Conservation (phyloP, 768 basidiomycete species). For the Kwoniella bestiolae region DNA sequence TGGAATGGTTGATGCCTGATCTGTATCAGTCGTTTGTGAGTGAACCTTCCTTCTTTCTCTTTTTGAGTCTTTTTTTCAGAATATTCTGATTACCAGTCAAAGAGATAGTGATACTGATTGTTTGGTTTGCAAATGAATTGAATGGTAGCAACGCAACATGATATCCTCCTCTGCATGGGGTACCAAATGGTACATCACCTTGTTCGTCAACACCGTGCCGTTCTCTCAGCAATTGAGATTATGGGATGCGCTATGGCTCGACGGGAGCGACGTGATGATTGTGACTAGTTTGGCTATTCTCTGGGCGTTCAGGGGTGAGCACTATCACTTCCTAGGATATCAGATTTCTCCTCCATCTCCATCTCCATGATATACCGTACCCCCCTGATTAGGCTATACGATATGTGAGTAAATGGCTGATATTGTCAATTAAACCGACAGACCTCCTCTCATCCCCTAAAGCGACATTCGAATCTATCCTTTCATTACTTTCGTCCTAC, state of each 20-base stretch:
- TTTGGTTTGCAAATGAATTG: no score
- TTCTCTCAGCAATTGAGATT: constrained; percentile 91
- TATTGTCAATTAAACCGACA: constrained; percentile 58
- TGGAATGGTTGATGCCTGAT: constrained; percentile 82
- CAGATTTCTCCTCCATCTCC: no score
- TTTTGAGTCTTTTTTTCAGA: no score
- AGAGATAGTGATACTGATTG: no score
- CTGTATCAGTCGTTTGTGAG: constrained; percentile 79
- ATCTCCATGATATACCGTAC: no score
- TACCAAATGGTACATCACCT: constrained; percentile 99
- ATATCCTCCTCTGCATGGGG: constrained; percentile 94
- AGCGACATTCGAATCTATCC: constrained; percentile 86
- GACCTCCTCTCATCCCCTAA: constrained; percentile 79
- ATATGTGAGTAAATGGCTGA: no score
- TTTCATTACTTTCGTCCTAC: constrained; percentile 89
- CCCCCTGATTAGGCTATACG: no score
- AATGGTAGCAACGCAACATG: constrained; percentile 74
- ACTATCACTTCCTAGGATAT: no score
- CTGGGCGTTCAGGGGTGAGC: constrained; percentile 84
- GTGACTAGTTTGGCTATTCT: constrained; percentile 84
- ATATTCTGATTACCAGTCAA: no score
- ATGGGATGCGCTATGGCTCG: constrained; percentile 92
- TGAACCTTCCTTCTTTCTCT: no score
- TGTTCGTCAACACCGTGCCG: constrained; percentile 93
- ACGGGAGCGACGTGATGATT: constrained; percentile 86